A percentile compares a stretch with the other conserved stretches of the same genome.
Conservation (phyloP, 331 rosid species). For the Spiraea crenata region DNA sequence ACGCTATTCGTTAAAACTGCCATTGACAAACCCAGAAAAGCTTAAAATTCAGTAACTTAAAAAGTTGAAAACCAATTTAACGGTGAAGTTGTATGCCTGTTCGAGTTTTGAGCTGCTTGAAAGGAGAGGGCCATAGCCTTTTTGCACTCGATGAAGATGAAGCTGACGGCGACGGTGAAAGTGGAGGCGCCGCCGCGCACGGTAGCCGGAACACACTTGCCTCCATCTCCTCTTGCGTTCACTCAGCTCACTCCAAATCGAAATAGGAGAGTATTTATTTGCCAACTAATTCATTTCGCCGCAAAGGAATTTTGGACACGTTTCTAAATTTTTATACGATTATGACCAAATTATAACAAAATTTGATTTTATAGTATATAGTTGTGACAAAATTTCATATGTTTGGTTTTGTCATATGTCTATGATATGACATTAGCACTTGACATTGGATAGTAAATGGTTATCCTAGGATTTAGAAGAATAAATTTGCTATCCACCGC, state of each 20-base stretch:
- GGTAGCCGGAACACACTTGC: constrained; percentile 33
- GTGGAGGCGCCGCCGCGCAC: constrained; percentile 26
- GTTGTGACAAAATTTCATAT: no score
- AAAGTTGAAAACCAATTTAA: neutral
- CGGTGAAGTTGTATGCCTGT: no score
- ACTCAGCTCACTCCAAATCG: neutral
- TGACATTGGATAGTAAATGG: no score
- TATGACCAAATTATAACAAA: no score
- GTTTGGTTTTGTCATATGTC: no score
- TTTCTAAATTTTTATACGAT: no score
- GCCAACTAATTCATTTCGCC: neutral
- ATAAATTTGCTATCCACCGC: no score
- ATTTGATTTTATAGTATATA: no score
- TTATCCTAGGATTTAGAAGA: no score
- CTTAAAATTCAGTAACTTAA: neutral
- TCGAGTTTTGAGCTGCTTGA: neutral
- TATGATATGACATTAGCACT: no score
- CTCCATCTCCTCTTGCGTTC: constrained; percentile 20
- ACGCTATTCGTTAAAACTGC: constrained; percentile 57
- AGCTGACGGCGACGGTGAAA: constrained; percentile 13
- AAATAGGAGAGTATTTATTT: no score
- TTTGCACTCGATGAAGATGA: constrained; percentile 12
- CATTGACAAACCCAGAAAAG: neutral
- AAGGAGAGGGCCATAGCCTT: constrained; percentile 21
- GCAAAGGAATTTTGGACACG: no score